Evolutionary conservation across 2,329 filamentous ascomycete genomes (phyloP).

Genomic region (Teratosphaeria viscida): DNA sequence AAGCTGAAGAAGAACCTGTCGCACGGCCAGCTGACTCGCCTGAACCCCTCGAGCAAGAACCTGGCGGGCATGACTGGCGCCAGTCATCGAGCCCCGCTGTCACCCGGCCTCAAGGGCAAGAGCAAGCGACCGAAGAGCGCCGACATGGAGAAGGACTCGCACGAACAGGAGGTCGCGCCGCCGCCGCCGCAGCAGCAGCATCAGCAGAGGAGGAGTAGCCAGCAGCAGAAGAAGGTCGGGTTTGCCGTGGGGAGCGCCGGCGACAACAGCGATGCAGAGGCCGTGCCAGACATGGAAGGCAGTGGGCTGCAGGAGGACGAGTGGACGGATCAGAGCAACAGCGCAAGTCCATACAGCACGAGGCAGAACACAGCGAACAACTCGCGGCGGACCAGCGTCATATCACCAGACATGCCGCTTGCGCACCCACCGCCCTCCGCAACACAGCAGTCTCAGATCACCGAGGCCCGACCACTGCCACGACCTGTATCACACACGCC

Average conservation of each 20-base stretch:
- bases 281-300: conserved; percentile 18
- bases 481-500: neutral
- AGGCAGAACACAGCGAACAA: conserved; percentile 28
- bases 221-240: conserved; percentile 21
- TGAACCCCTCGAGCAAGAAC: conserved; percentile 28
- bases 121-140: conserved; percentile 22
- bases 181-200: conserved; percentile 3
- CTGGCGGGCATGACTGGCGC: conserved; percentile 15
- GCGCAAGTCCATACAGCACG: conserved; percentile 27
- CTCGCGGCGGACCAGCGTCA: conserved; percentile 21
- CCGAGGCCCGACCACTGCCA: neutral
- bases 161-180: conserved; percentile 19
- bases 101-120: conserved; percentile 20
- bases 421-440: neutral
- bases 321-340: conserved; percentile 28
- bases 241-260: conserved; percentile 22
- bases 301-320: conserved; percentile 24
- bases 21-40: conserved; percentile 35
- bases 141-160: conserved; percentile 21
- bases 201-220: conserved; percentile 13
- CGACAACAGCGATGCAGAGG: conserved; percentile 19
- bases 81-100: conserved; percentile 14
- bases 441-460: neutral
- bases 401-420: conserved; percentile 8
- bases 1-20: conserved; percentile 32